A percentile compares a stretch with the other conserved stretches of the same genome.
Evolutionary conservation across 768 basidiomycete species (phyloP).

Genomic region (Phylloporus arenicola): DNA sequence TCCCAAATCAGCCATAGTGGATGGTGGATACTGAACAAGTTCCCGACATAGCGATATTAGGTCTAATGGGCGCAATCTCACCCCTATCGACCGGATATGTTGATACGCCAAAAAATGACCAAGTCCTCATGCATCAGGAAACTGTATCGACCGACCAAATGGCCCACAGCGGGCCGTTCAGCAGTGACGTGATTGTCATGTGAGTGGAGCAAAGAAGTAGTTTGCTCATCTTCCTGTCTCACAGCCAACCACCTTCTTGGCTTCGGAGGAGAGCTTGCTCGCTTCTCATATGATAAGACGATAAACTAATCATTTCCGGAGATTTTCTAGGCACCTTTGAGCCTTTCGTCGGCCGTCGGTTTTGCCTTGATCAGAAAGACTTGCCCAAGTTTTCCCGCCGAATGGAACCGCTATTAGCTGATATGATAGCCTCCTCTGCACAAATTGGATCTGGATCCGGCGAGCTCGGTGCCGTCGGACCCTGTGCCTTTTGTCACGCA

Average conservation of each 20-base stretch:
- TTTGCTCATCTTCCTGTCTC: background rate
- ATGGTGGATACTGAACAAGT: background rate
- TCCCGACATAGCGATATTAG: background rate
- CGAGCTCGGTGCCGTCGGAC: slow-evolving; percentile 28
- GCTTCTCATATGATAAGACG: background rate
- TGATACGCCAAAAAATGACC: background rate
- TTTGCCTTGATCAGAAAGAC: slow-evolving; percentile 19
- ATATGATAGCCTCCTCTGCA: slow-evolving; percentile 18
- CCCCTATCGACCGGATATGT: slow-evolving; percentile 6
- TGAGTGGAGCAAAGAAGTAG: background rate
- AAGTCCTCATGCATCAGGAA: background rate
- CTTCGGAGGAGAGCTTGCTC: background rate
- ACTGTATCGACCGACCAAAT: no score
- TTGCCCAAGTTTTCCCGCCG: slow-evolving; percentile 14
- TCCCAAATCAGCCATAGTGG: background rate
- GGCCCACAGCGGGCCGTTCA: no score
- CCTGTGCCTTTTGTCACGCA: slow-evolving; percentile 37
- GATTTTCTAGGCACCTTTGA: slow-evolving; percentile 1
- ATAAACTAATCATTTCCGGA: slow-evolving; percentile 3
- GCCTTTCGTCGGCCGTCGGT: slow-evolving; percentile 4
- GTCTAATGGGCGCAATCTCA: slow-evolving; percentile 8
- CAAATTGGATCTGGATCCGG: slow-evolving; percentile 18
- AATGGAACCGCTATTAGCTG: slow-evolving; percentile 26
- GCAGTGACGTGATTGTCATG: background rate
- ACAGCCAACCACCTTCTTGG: background rate